These are phyloP conservation scores for Toxicodendron radicans DNA, from an alignment of 345 rosid species.

Conservation along the genomic window DNA sequence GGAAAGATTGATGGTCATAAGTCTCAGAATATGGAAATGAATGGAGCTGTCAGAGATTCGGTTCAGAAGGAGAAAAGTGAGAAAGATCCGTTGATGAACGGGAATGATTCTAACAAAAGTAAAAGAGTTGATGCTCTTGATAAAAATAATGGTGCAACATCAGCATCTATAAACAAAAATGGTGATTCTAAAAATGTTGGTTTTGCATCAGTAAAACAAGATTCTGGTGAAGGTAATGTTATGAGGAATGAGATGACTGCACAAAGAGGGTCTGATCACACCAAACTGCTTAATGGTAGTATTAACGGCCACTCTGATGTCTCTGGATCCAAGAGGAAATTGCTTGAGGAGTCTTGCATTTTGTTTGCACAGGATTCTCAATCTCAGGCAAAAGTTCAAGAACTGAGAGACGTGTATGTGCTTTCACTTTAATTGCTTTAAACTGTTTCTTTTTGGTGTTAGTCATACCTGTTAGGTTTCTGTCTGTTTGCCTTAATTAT, in stretches of 20 bases:
- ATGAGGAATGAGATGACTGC: slow-evolving; percentile 20
- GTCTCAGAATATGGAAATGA: slow-evolving; percentile 38
- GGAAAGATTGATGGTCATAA: slow-evolving; percentile 49
- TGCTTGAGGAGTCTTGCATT: slow-evolving; percentile 44
- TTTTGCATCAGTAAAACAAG: slow-evolving; percentile 30
- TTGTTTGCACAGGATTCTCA: slow-evolving; percentile 62
- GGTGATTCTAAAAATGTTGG: slow-evolving; percentile 22
- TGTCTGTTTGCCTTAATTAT: slow-evolving; percentile 3
- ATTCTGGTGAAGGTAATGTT: slow-evolving; percentile 38
- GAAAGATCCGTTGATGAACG: slow-evolving; percentile 31
- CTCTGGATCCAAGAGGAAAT: slow-evolving; percentile 46
- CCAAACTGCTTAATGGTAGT: slow-evolving; percentile 35
- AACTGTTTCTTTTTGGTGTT: slow-evolving; percentile 13
- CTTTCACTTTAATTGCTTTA: slow-evolving; percentile 18
- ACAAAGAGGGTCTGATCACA: slow-evolving; percentile 29
- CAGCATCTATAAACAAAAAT: slow-evolving; percentile 35
- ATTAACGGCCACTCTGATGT: slow-evolving; percentile 29
- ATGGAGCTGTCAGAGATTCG: slow-evolving; percentile 36
- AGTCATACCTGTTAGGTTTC: slow-evolving; percentile 12
- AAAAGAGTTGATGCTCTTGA: slow-evolving; percentile 37
- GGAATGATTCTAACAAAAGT: slow-evolving; percentile 37
- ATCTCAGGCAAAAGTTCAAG: slow-evolving; percentile 58
- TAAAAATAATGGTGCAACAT: slow-evolving; percentile 23
- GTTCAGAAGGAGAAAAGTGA: slow-evolving; percentile 37
- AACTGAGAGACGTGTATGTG: slow-evolving; percentile 72